Conservation (phyloP, 148 eudicot species). For the Pouteria glomerata region DNA sequence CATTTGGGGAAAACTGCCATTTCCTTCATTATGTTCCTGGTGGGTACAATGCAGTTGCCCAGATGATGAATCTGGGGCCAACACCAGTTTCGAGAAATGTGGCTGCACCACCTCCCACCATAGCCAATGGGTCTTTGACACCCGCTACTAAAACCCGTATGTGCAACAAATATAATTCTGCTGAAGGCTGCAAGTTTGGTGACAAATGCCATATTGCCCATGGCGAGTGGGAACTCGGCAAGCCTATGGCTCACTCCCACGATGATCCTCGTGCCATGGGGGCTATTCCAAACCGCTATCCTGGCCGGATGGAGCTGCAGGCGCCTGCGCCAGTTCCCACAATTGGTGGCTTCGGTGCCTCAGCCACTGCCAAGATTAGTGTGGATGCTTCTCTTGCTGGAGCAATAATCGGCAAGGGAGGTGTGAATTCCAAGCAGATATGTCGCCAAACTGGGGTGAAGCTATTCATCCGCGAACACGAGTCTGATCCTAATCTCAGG, state of each 20-base stretch:
- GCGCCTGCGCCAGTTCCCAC: slow-evolving; percentile 23
- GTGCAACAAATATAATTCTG: slow-evolving; percentile 15
- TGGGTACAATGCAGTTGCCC: slow-evolving; percentile 7
- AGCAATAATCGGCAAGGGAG: slow-evolving; percentile 67
- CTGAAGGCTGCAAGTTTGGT: slow-evolving; percentile 18
- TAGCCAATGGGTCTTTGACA: neutral
- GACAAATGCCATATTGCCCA: slow-evolving; percentile 17
- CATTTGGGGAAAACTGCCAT: slow-evolving; percentile 14
- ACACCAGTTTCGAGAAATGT: neutral
- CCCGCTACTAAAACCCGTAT: neutral
- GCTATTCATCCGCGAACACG: slow-evolving; percentile 63
- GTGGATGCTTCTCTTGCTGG: slow-evolving; percentile 77
- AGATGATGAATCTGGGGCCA: slow-evolving; percentile 9
- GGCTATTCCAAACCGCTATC: slow-evolving; percentile 30
- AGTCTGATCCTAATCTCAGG: slow-evolving; percentile 44
- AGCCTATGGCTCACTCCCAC: slow-evolving; percentile 26
- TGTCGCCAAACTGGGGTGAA: slow-evolving; percentile 65
- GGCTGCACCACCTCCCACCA: slow-evolving; percentile 5
- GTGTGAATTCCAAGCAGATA: slow-evolving; percentile 69
- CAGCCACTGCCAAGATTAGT: slow-evolving; percentile 31
- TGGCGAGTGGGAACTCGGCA: slow-evolving; percentile 16
- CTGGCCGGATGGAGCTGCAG: slow-evolving; percentile 28
- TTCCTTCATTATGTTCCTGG: slow-evolving; percentile 16
- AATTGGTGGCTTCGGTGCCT: slow-evolving; percentile 45
- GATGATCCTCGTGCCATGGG: slow-evolving; percentile 49